Base-by-base conservation (phyloP, 2,329 filamentous ascomycete genomes). In the Diaporthe eres region DNA sequence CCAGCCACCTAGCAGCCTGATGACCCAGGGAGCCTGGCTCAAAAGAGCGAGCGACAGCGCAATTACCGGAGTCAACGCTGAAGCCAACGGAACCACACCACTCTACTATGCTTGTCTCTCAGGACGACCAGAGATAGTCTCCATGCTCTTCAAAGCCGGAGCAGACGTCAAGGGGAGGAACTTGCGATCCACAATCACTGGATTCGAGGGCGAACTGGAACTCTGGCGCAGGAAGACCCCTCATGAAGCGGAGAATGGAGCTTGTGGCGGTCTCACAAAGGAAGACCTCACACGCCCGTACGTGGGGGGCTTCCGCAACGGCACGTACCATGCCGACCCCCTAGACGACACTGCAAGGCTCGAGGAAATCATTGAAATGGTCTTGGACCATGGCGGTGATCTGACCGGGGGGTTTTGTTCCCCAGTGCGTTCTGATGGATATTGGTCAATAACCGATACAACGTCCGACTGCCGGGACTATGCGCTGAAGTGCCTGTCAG, bases 371-470 rank as follows among this genome's bases (percentile, higher is more conserved):
- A 51, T 51, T 51, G 49, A 51, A 25, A 51, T 51, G 49, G 12
- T 51, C 49, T 25, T 51, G n/a, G 49, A 51, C 49, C 49, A 51
- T 51, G 49, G 49, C 49, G 49, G 49, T 25, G 22, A 51, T 51
- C 49, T 51, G 49, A 51, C 22, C 49, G 49, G 12, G 2, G 49
- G 49, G 25, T 12, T 12, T 6, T 12, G 4, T n/a, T 49, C 8
- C 47, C 19, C 7, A n/a, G n/a, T n/a, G 47, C 47, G 19, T 49
- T 49, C 47, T 49, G 47, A n/a, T n/a, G 47, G 17, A 12, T 49
- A 49, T 49, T 22, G 49, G 49, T 51, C 49, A 51, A 51, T 51
- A 51, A 51, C 49, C 49, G 49, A 51, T n/a, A 51, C 49, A 51
- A 51, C 49, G 25, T 51, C 49, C 49, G 49, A 51, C 49, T 51